Evolutionary conservation across 108 stramenopile species (phyloP), one percentile per base, ranked within the genome.

Genomic region (Pelagomonas calceolata): DNA sequence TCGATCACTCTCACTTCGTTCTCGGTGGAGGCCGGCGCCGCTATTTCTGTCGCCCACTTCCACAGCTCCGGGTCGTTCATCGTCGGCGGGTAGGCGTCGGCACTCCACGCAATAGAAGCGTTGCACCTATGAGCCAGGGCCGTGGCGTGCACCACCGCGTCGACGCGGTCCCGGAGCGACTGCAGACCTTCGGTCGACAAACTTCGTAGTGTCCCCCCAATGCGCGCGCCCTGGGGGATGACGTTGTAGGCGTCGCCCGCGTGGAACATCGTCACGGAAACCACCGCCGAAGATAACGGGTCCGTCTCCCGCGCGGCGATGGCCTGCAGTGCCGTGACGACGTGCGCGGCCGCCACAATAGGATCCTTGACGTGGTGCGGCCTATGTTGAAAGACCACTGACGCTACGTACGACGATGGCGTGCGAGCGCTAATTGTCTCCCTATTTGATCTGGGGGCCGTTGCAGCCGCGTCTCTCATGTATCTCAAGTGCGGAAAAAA

Each of bases 61-160:
- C 78, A 93, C 31, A 91, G 76, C 37, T 68, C 74, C 36, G 81
- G 81, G 78, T 90, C 88, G 77, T 95, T 95, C 51, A 90, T 79
- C 15, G 90, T 90, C 12, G 91, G 88, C 26, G 94, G 94, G 79
- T 95, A 95, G 73, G 77, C 85, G 75, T 91, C 90, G 32, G 84
- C 81, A 0, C 82, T 76, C 18, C 63, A 73, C 17, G 78, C 73
- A 12, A 89, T 84, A 0, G 87, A 77, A 10, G 84, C 75, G 36
- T 81, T 85, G 76, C 90, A 92, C 35, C 92, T 89, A 74, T 88
- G 84, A n/a, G 80, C 83, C 18, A 66, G 70, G 0, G 89, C 89
- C 15, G 85, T 87, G n/a, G 80, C 77, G 36, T 68, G 65, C 0
- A 79, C 81, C 70, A 92, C 79, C 60, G 78, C 79, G 32, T 89